Evolutionary conservation across 2,329 filamentous ascomycete genomes (phyloP).

Genomic region (Alternaria tenuissima): DNA sequence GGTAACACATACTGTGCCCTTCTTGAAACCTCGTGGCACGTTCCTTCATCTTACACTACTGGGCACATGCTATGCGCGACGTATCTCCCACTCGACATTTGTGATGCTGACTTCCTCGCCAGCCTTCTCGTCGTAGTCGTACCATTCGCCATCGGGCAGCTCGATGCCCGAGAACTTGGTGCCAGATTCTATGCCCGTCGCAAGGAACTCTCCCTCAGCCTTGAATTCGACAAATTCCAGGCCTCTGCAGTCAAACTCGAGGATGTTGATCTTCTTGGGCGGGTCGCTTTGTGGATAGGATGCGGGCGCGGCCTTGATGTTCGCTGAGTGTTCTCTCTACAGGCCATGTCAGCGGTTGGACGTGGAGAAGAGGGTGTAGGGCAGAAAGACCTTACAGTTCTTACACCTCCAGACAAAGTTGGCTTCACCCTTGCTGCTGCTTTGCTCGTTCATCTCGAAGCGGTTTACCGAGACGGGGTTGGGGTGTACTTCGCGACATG

Average conservation of each 20-base stretch:
- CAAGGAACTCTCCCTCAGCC: slow-evolving; percentile 92
- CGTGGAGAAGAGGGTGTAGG: slow-evolving; percentile 5
- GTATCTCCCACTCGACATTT: slow-evolving; percentile 86
- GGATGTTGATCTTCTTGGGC: slow-evolving; percentile 77
- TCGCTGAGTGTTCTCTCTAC: slow-evolving; percentile 84
- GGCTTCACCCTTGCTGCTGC: slow-evolving; percentile 90
- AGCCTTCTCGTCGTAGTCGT: slow-evolving; percentile 95
- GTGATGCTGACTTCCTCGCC: slow-evolving; percentile 92
- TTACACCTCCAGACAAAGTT: slow-evolving; percentile 99
- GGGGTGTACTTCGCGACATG: slow-evolving; percentile 87
- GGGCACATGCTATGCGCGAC: slow-evolving; percentile 63
- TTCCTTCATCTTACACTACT: neutral
- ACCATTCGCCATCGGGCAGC: slow-evolving; percentile 92
- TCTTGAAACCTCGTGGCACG: neutral
- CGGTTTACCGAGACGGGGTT: slow-evolving; percentile 88
- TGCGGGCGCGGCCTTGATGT: slow-evolving; percentile 76
- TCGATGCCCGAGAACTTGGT: slow-evolving; percentile 87
- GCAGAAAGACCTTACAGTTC: slow-evolving; percentile 81
- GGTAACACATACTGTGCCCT: neutral
- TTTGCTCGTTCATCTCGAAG: slow-evolving; percentile 90
- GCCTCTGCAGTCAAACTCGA: slow-evolving; percentile 93
- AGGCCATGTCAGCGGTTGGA: slow-evolving; percentile 12
- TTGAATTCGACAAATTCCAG: slow-evolving; percentile 92
- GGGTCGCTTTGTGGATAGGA: slow-evolving; percentile 76
- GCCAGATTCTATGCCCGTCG: slow-evolving; percentile 78